Evolutionary conservation across 2,329 filamentous ascomycete genomes (phyloP), one percentile per base, ranked within the genome.

Genomic region (Fusarium napiforme): DNA sequence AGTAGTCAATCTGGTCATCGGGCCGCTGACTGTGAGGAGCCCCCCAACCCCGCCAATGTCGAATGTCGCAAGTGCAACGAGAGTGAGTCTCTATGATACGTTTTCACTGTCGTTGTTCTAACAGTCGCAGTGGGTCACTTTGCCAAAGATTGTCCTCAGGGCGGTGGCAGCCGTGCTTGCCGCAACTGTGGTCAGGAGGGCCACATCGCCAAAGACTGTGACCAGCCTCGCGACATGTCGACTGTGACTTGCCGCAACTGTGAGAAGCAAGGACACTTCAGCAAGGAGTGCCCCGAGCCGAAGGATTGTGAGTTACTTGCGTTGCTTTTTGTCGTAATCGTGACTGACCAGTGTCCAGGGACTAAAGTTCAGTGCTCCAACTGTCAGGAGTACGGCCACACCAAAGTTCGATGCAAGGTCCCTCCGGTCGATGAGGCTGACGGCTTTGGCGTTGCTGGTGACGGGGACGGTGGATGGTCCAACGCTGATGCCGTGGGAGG

Each of bases 31-130:
- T 90, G 87, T 71, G 79, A 87, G 34, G 88, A 91, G 76, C 89
- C 89, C 40, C 88, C 91, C n/a, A 87, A 88, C 71, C 87, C 89
- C 34, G 88, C 86, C 34, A 86, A 87, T 59, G 87, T 92, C 2
- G 90, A 92, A 78, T 93, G 91, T 79, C 89, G 88, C 75, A 91
- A 89, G 80, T 93, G 91, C 77, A 84, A 85, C 45, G 84, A 90
- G 81, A 88, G 89, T 91, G 82, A 79, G 86, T 81, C 34, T 9
- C 19, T 23, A 18, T 7, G n/a, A 36, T 23, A n/a, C 30, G 7
- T 21, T 19, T 21, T 18, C 10, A 18, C 14, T 50, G 23, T 14
- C n/a, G 21, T 21, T 36, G 19, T 21, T 60, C 70, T 74, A 67
- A 47, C 43, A 73, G 26, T 69, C 37, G 23, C 62, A 91, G 86